Evolutionary conservation across 305 asterid species (phyloP).

Genomic region (Galium porrigens): DNA sequence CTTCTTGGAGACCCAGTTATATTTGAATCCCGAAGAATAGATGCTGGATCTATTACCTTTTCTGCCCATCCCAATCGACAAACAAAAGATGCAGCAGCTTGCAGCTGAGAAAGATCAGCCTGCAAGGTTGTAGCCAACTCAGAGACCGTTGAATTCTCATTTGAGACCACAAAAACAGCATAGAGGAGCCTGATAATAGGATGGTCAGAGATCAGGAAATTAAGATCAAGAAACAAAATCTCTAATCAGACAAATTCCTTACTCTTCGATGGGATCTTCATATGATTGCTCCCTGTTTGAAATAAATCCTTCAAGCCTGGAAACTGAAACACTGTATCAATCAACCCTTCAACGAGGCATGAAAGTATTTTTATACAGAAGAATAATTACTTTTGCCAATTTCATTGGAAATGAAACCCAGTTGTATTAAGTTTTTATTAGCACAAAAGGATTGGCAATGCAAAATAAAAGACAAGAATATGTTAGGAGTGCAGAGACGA

Average conservation of each 20-base stretch:
- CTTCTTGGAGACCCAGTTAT: constrained; percentile 54
- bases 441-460: neutral
- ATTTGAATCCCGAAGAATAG: constrained; percentile 74
- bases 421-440: neutral
- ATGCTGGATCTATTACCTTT: constrained; percentile 81
- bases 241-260: constrained; percentile 25
- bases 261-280: constrained; percentile 99
- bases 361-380: neutral
- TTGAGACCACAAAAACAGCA: constrained; percentile 97
- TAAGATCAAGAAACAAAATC: constrained; percentile 15
- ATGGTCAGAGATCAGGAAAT: constrained; percentile 20
- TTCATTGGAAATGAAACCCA: neutral
- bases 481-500: neutral
- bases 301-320: constrained; percentile 99
- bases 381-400: neutral
- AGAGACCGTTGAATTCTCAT: constrained; percentile 93
- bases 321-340: constrained; percentile 49
- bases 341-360: constrained; percentile 16
- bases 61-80: constrained; percentile 98
- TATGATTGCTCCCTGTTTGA: constrained; percentile 96
- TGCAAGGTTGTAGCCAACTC: constrained; percentile 86
- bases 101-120: constrained; percentile 92
- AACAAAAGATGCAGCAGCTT: constrained; percentile 98
- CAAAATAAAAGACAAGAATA: neutral
- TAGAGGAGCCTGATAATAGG: constrained; percentile 72